Evolutionary conservation across 106 monocot genomes (phyloP), one percentile per base, ranked within the genome.

Genomic region (Platanthera zijinensis): DNA sequence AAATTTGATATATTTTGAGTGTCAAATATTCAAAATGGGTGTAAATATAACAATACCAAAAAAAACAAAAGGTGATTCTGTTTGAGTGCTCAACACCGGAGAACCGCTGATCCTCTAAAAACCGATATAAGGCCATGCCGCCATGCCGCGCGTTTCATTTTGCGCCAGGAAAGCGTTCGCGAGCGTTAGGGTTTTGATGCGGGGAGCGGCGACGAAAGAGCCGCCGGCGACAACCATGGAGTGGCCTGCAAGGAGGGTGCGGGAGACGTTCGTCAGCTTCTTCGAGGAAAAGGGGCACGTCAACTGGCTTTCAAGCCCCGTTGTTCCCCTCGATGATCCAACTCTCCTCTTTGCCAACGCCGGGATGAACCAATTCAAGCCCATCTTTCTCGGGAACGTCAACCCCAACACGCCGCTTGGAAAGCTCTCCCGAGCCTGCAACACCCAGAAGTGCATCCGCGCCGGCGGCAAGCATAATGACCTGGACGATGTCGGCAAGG

Each of bases 381-480:
- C 96, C 52, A 91, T 96, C 12, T 96, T 96, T 71, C 78, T 93
- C 66, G 96, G 96, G 10, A 84, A 89, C 5, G 96, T 85, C 13
- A 85, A 87, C 74, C 96, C 96, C 4, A 74, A 46, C 61, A 86
- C 76, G 63, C 91, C 96, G 21, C 79, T 96, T n/a, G 90, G 93
- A 0, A 83, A 77, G 51, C 87, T 96, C 32, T 48, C 47, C 3
- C 84, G 96, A 9, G 96, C 96, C 1, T 93, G 89, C 83, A 93
- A 96, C 81, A 89, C 93, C 52, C 96, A 96, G 89, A 96, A 96
- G 84, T 96, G 96, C 74, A 96, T 96, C 51, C 90, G 96, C 45
- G 96, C 96, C n/a, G 96, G 96, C 12, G 96, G 96, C 45, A 93
- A 96, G 91, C 96, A 96, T 81, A 96, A 96, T 76, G 96, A 96